Conservation (phyloP, 139 green algal genomes). For the Chlorella sorokiniana region DNA sequence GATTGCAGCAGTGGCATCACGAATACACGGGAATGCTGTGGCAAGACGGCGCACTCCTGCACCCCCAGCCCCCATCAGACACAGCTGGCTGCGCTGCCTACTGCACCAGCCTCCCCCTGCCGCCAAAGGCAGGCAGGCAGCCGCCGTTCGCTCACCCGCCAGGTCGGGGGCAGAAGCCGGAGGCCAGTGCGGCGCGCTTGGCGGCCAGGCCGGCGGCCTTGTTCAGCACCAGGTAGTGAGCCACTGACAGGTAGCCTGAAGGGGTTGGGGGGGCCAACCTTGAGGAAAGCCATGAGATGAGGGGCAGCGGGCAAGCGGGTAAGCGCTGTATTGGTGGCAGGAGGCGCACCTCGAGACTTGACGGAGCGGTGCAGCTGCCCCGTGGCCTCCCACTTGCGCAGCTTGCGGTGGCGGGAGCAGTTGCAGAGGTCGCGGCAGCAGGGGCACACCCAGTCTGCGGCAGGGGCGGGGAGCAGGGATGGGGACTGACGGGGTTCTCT, state of each 20-base stretch:
- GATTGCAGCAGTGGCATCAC: too few species aligned
- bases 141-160: neutral
- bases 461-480: neutral
- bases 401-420: slow-evolving; percentile 69
- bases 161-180: slow-evolving; percentile 25
- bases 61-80: too few species aligned
- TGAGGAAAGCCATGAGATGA: neutral
- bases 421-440: slow-evolving; percentile 83
- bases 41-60: too few species aligned
- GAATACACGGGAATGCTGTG: too few species aligned
- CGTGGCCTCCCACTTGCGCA: slow-evolving; percentile 61
- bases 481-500: too few species aligned
- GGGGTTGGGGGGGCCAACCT: neutral
- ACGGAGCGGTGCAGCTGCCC: slow-evolving; percentile 59
- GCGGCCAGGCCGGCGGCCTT: slow-evolving; percentile 37
- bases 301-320: neutral
- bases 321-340: neutral
- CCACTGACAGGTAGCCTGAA: slow-evolving; percentile 65
- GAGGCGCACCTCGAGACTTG: slow-evolving; percentile 28
- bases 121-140: neutral
- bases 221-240: slow-evolving; percentile 77
- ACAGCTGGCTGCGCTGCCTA: neutral
- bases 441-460: slow-evolving; percentile 67
- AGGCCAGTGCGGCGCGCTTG: slow-evolving; percentile 18
- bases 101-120: neutral